These are phyloP conservation scores for Gilbertella persicaria DNA, from an alignment of 371 early-diverging fungal genomes.

Conservation along the genomic window DNA sequence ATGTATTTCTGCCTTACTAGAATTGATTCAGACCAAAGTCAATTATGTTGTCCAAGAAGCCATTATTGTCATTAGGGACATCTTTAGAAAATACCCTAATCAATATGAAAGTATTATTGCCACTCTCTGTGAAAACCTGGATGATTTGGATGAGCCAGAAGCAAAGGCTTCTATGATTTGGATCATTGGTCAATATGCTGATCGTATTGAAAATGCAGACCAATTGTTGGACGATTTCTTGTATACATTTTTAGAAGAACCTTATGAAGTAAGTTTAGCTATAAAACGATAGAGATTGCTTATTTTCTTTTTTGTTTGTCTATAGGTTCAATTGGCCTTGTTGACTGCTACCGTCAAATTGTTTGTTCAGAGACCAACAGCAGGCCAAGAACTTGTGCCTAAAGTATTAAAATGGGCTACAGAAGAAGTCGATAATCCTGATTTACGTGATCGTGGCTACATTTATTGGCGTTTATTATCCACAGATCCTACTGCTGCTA, in stretches of 20 bases:
- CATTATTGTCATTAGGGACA: slow-evolving; percentile 80
- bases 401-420: slow-evolving; percentile 92
- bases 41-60: slow-evolving; percentile 95
- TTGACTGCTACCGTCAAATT: slow-evolving; percentile 95
- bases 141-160: slow-evolving; percentile 90
- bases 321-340: slow-evolving; percentile 92
- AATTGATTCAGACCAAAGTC: slow-evolving; percentile 87
- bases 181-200: slow-evolving; percentile 97
- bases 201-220: slow-evolving; percentile 88
- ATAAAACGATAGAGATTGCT: too few species aligned
- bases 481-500: slow-evolving; percentile 81
- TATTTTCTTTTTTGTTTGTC: background rate
- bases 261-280: slow-evolving; percentile 76
- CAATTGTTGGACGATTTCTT: slow-evolving; percentile 80
- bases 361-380: slow-evolving; percentile 89
- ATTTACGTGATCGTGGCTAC: slow-evolving; percentile 95
- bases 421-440: slow-evolving; percentile 93
- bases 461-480: slow-evolving; percentile 97
- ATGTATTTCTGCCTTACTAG: slow-evolving; percentile 84
- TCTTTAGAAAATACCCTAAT: slow-evolving; percentile 95
- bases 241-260: slow-evolving; percentile 86
- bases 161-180: slow-evolving; percentile 95
- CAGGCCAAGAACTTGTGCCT: slow-evolving; percentile 88
- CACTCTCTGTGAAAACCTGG: slow-evolving; percentile 87
- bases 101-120: slow-evolving; percentile 88